These are phyloP conservation scores for Globisporangium orthogonon DNA, from an alignment of 352 stramenopile genomes.

Conservation along the genomic window DNA sequence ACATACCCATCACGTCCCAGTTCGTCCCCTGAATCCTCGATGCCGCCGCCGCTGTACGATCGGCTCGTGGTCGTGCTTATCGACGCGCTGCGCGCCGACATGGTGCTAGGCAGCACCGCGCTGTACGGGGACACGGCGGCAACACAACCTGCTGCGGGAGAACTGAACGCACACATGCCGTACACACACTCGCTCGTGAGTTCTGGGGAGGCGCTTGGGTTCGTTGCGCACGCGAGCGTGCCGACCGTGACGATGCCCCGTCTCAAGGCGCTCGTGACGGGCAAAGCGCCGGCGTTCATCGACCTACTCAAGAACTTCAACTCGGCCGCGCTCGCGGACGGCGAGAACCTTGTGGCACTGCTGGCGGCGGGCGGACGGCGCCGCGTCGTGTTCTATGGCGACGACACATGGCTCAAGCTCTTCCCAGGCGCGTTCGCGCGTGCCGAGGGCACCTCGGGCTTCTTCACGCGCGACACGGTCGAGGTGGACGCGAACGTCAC, in stretches of 20 bases:
- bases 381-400: slow-evolving; percentile 82
- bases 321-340: slow-evolving; percentile 63
- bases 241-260: slow-evolving; percentile 88
- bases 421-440: slow-evolving; percentile 72
- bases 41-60: slow-evolving; percentile 39
- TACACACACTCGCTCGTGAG: slow-evolving; percentile 49
- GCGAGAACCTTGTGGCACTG: slow-evolving; percentile 59
- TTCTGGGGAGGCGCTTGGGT: slow-evolving; percentile 48
- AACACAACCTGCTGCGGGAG: slow-evolving; percentile 2
- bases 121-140: slow-evolving; percentile 21
- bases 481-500: slow-evolving; percentile 87
- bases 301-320: slow-evolving; percentile 91
- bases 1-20: neutral
- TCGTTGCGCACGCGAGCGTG: slow-evolving; percentile 73
- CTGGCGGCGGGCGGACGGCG: slow-evolving; percentile 31
- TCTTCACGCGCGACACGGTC: slow-evolving; percentile 85
- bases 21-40: neutral
- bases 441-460: slow-evolving; percentile 76
- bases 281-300: slow-evolving; percentile 83
- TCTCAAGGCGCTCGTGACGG: slow-evolving; percentile 82
- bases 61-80: slow-evolving; percentile 84
- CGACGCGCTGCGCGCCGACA: slow-evolving; percentile 82
- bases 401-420: slow-evolving; percentile 88
- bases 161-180: slow-evolving; percentile 67
- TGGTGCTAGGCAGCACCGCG: slow-evolving; percentile 67